A percentile compares a stretch with the other conserved stretches of the same genome.
Conservation (phyloP, 78 protist genomes). For the Dictyostelium discoideum region dicty_2.7 NC_007090.3:1910001-1910500, state of each 20-base stretch:
- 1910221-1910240: not conserved
- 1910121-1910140: not conserved
- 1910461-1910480: not conserved
- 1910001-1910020: no score
- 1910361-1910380: slow-evolving; percentile 5
- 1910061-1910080: no score
- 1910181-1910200: not conserved
- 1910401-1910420: not conserved
- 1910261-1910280: not conserved
- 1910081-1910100: not conserved
- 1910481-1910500: not conserved
- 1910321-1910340: not conserved
- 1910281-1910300: not conserved
- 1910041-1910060: no score
- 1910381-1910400: slow-evolving; percentile 1
- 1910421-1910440: not conserved
- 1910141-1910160: not conserved
- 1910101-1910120: not conserved
- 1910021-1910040: no score
- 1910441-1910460: not conserved
- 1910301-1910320: not conserved
- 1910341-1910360: not conserved
- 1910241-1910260: not conserved
- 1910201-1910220: not conserved
- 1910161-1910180: not conserved